A percentile compares a stretch with the other conserved stretches of the same genome.
Conservation (phyloP, 768 basidiomycete species). For the Boletus barrowsii region DNA sequence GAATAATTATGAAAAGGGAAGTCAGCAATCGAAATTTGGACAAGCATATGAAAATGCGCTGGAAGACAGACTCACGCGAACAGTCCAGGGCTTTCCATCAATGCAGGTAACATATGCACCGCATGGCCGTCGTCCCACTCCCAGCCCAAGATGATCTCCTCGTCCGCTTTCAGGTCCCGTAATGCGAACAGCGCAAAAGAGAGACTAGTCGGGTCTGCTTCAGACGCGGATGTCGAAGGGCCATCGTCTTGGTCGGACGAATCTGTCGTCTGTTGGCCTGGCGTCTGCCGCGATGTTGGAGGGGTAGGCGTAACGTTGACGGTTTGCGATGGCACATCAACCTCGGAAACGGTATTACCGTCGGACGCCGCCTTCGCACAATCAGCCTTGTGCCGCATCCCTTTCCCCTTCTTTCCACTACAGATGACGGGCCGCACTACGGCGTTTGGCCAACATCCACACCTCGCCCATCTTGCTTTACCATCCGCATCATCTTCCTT, state of each 20-base stretch:
- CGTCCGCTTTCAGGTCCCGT: constrained; percentile 67
- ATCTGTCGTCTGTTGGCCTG: constrained; percentile 11
- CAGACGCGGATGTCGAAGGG: constrained; percentile 14
- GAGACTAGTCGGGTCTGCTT: constrained; percentile 39
- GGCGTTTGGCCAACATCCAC: constrained; percentile 53
- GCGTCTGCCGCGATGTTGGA: constrained; percentile 6
- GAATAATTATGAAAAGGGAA: not conserved
- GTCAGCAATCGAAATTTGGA: constrained; percentile 7
- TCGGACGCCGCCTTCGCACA: constrained; percentile 12
- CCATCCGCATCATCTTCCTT: constrained; percentile 38
- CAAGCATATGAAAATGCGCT: not conserved
- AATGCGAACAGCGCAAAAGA: constrained; percentile 81
- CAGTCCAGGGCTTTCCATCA: constrained; percentile 54
- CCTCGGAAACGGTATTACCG: not conserved
- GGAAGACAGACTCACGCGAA: constrained; percentile 49
- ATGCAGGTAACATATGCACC: constrained; percentile 71
- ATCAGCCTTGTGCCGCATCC: constrained; percentile 15
- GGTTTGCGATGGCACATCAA: constrained; percentile 1
- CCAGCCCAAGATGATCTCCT: constrained; percentile 90
- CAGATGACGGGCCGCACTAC: constrained; percentile 45
- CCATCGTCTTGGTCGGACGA: constrained; percentile 20
- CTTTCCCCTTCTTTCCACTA: constrained; percentile 19
- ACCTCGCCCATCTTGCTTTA: constrained; percentile 54
- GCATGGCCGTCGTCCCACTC: constrained; percentile 95
- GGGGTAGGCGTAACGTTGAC: constrained; percentile 10